Evolutionary conservation across 2,329 filamentous ascomycete genomes (phyloP).

Genomic region (Botrytis sinoallii): DNA sequence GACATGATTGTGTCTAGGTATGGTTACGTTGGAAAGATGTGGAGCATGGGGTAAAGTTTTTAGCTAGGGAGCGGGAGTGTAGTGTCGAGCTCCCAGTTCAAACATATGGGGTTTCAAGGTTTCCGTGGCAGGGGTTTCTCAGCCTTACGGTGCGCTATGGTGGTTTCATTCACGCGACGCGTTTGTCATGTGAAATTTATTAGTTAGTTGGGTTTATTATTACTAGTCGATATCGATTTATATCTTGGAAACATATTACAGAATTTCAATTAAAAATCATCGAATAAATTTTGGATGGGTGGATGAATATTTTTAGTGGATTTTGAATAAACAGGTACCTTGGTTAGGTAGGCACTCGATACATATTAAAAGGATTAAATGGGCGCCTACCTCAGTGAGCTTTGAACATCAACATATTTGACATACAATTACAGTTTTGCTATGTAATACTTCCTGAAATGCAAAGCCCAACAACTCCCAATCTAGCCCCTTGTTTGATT

Average conservation of each 20-base stretch:
- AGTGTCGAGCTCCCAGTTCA: constrained; percentile 15
- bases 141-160: constrained; percentile 3
- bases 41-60: constrained; percentile 17
- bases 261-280: background rate
- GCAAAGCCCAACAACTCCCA: too few species aligned
- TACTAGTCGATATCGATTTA: background rate
- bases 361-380: background rate
- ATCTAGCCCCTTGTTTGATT: background rate
- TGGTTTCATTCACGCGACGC: background rate
- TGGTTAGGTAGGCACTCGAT: background rate
- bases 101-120: constrained; percentile 15
- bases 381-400: background rate
- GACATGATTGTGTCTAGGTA: constrained; percentile 53
- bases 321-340: background rate
- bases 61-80: constrained; percentile 10
- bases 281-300: background rate
- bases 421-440: background rate
- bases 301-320: too few species aligned
- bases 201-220: background rate
- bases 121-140: constrained; percentile 5
- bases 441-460: background rate
- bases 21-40: background rate
- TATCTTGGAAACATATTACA: background rate
- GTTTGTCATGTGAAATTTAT: background rate
- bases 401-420: background rate